Evolutionary conservation across 108 stramenopile genomes (phyloP).

Genomic region (Pseudonitzschia delicatissima): DNA sequence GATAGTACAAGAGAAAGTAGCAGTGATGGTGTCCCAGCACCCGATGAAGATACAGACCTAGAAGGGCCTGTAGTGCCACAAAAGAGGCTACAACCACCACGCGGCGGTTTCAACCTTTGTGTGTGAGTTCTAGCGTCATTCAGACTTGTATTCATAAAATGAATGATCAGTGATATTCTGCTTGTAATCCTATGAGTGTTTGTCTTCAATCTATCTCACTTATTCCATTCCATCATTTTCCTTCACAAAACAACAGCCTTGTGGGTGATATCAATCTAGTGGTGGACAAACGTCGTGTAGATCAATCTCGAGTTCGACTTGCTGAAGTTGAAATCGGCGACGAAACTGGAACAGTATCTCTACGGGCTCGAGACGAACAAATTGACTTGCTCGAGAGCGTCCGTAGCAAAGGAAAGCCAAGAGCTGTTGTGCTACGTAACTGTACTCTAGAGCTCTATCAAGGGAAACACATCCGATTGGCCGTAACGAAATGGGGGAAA

Average conservation of each 20-base stretch:
- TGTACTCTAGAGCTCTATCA: constrained; percentile 78
- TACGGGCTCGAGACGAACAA: constrained; percentile 83
- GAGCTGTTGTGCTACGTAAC: constrained; percentile 79
- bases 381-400: constrained; percentile 69
- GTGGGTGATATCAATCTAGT: constrained; percentile 78
- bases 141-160: neutral
- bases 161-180: neutral
- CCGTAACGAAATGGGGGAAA: constrained; percentile 89
- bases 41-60: constrained; percentile 15
- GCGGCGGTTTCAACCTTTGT: constrained; percentile 81
- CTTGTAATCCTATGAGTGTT: too few relatives aligned
- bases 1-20: constrained; percentile 5
- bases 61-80: constrained; percentile 34
- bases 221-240: neutral
- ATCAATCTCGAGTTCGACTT: constrained; percentile 70
- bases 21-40: neutral
- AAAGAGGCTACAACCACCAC: constrained; percentile 69
- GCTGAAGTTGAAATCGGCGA: constrained; percentile 86
- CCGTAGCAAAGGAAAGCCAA: constrained; percentile 34
- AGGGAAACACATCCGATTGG: constrained; percentile 73
- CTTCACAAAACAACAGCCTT: constrained; percentile 32
- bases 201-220: constrained; percentile 1
- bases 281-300: constrained; percentile 78
- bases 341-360: constrained; percentile 67
- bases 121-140: constrained; percentile 51